phyloP scores from a whole-genome alignment of 768 basidiomycete genomes.

The Suillus decipiens region DNA sequence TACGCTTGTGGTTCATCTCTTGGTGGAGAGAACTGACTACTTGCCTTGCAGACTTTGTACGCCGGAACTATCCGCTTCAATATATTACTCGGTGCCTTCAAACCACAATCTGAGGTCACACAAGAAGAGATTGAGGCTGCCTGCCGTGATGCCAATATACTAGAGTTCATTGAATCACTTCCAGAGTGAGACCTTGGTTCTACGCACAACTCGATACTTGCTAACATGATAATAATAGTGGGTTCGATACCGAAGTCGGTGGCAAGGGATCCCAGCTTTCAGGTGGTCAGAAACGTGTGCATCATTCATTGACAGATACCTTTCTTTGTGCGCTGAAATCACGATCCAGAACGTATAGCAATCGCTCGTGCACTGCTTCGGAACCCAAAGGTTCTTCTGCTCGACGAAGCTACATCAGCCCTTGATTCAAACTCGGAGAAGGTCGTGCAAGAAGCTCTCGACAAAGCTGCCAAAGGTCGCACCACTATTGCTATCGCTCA shows the following conservation, averaged over 20 bases:
- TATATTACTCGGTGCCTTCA: conserved; percentile 81
- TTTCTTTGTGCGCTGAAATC: conserved; percentile 8
- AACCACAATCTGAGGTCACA: conserved; percentile 75
- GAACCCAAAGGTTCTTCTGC: conserved; percentile 83
- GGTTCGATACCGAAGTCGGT: conserved; percentile 90
- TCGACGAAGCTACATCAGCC: conserved; percentile 91
- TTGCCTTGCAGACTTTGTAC: conserved; percentile 60
- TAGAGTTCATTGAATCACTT: conserved; percentile 84
- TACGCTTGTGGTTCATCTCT: conserved; percentile 15
- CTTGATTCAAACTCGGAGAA: conserved; percentile 91
- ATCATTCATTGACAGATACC: not conserved
- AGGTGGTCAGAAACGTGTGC: conserved; percentile 83
- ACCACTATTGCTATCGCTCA: conserved; percentile 97
- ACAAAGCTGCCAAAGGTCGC: conserved; percentile 87
- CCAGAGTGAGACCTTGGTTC: conserved; percentile 58
- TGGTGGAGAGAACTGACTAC: not conserved
- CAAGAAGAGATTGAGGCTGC: conserved; percentile 85
- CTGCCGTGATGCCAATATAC: conserved; percentile 85
- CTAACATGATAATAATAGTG: conserved; percentile 43
- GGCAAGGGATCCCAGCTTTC: conserved; percentile 89
- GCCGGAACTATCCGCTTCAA: conserved; percentile 91
- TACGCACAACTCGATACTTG: not conserved
- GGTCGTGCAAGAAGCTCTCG: conserved; percentile 93
- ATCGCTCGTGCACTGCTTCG: conserved; percentile 90
- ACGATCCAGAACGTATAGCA: conserved; percentile 58